Base-by-base conservation (phyloP, 2,329 filamentous ascomycete species). In the Didymella segeticola region DNA sequence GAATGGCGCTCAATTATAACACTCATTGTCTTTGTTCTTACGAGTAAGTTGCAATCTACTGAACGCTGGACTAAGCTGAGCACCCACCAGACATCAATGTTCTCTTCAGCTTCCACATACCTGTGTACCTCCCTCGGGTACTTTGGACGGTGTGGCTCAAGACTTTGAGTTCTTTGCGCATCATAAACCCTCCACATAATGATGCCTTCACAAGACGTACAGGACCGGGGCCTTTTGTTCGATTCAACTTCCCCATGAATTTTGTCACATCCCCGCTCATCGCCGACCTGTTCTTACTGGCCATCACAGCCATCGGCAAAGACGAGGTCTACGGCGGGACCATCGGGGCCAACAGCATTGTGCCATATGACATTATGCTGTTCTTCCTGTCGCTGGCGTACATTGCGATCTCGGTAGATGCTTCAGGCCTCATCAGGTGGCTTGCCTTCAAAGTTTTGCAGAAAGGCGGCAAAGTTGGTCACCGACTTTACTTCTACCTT, bases 331-430 rank as follows among this genome's bases (percentile, higher is more conserved):
- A 82, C n/a, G 88, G 84, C 63, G 89, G 88, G 2, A 90, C 85
- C 0, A 71, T 89, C 7, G 88, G 88, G 0, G 79, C 86, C 1
- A 77, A 89, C 62, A 78, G 86, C 64, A 91, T 91, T 61, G 79
- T 79, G 2, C 88, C 88, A 0, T 81, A 89, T 60, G 87, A 91
- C 56, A 90, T 90, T 56, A 89, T 91, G 86, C 75, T 80, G 14
- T 91, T 91, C 74, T 91, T 91, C 75, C 78, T 91, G 36, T 89
- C 87, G 0, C 70, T 90, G 36, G 88, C 89, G 2, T 91, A 91
- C 63, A 90, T 91, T 54, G 88, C 89, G 39, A 89, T 91, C 38
- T 90, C 88, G 0, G 89, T 91, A 54, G 89, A 91, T 60, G 88
- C 89, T 2, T 90, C 88, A 0, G 89, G 89, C 3, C 77, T 91